Conservation (phyloP, 352 stramenopile genomes). For the Pythium folliculosum region DNA sequence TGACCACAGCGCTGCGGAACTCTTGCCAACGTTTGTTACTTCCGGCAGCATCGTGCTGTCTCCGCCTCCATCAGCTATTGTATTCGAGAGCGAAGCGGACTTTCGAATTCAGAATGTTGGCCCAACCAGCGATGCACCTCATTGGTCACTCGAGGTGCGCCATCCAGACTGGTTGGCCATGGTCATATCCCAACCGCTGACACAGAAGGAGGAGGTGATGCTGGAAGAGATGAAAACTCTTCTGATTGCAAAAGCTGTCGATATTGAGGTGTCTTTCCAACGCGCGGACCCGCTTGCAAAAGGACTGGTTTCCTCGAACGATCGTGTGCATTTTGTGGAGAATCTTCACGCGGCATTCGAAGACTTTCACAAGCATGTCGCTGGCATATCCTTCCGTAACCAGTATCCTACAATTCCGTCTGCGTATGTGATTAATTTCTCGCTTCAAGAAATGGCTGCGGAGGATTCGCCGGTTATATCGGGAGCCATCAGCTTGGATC, state of each 20-base stretch:
- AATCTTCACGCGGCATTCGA: slow-evolving; percentile 18
- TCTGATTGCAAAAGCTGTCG: slow-evolving; percentile 8
- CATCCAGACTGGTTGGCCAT: slow-evolving; percentile 19
- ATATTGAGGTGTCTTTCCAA: slow-evolving; percentile 20
- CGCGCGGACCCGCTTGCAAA: slow-evolving; percentile 14
- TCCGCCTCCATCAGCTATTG: background rate
- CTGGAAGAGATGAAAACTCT: slow-evolving; percentile 3
- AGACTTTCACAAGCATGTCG: slow-evolving; percentile 25
- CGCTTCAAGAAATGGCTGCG: slow-evolving; percentile 17
- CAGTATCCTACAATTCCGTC: slow-evolving; percentile 26
- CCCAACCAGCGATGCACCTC: background rate
- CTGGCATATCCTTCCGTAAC: slow-evolving; percentile 21
- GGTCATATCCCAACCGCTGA: slow-evolving; percentile 19
- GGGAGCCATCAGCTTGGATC: slow-evolving; percentile 20
- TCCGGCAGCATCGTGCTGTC: background rate
- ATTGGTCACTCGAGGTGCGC: slow-evolving; percentile 6
- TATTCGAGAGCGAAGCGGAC: background rate
- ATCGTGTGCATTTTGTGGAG: slow-evolving; percentile 6
- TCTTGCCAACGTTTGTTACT: slow-evolving; percentile 8
- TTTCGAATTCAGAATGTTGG: slow-evolving; percentile 2
- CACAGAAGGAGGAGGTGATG: slow-evolving; percentile 16
- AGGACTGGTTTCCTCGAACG: slow-evolving; percentile 12
- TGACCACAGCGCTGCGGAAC: background rate
- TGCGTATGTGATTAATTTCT: slow-evolving; percentile 27
- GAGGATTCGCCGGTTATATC: slow-evolving; percentile 6